Base-by-base conservation (phyloP, 2,329 filamentous ascomycete species). In the Aotearoamyces nothofagi region DNA sequence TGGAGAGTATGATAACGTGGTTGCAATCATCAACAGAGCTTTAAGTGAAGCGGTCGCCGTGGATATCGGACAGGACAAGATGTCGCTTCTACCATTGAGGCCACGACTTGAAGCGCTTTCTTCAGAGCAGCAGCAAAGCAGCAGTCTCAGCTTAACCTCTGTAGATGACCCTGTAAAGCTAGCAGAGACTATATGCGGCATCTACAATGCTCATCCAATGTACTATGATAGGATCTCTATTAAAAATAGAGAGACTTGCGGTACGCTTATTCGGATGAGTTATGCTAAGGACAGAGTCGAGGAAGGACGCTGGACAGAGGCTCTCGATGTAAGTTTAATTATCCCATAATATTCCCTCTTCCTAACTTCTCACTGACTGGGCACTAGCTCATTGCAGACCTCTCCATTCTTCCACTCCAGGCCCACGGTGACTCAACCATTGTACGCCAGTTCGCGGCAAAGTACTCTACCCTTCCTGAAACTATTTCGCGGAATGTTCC, bases 1-100 rank as follows among this genome's bases (percentile, higher is more conserved):
- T 0, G 82, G 83, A 45, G 86, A 98, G 51, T 96, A 92, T 50
- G 84, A 98, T 51, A 84, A 76, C 30, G 92, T 96, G n/a, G 73
- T 94, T 24, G 62, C 69, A 15, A 87, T 96, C 39, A 71, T 96
- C 46, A 93, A 86, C 54, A 78, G 84, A 22, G 78, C 86, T 3
- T 64, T 98, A 19, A 92, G 86, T 32, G 84, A 96, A 52, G 81
- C 83, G 24, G 74, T 96, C 34, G 78, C 82, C 9, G 66, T 87
- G 8, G 84, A 92, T 44, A 68, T 93, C 42, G 84, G 83, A 30
- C 78, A 90, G 42, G 76, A 83, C 33, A 72, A 78, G 11, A 64
- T 86, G 53, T 75, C 76, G 25, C 58, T 77, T 2, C 66, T 68
- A 34, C 69, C 69, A 2, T 51, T 74, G 35, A 60, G 61, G 45